Evolutionary conservation across 352 stramenopile species (phyloP), one percentile per base, ranked within the genome.

Genomic region (Globisporangium cederbergense): DNA sequence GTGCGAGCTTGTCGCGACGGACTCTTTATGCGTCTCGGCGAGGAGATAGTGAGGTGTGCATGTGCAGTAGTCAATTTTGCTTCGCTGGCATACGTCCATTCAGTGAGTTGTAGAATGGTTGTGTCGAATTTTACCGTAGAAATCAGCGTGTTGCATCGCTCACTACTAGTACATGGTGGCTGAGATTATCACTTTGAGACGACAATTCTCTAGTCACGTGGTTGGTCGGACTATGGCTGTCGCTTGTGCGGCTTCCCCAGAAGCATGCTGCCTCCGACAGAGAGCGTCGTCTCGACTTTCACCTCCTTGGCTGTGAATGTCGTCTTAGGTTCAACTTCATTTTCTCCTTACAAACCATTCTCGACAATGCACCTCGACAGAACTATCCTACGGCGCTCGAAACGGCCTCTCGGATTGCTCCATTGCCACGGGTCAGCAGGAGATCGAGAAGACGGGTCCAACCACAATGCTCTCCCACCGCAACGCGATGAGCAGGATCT

Each of bases 391-490:
- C 7, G 32, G 5, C 5, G 14, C 0, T 14, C 40, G 13, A 28
- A 28, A 46, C 13, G 18, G 40, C 3, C 13, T 8, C 13, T n/a
- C n/a, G 5, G 40, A n/a, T n/a, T 46, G 40, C 13, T 7, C 36
- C 36, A 42, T 42, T 11, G 13, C 40, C 40, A 46, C 9, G 28
- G 7, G 3, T 57, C 51, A 57, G 30, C 28, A 57, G 25, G 25
- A 28, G 30, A 57, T 57, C 18, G 66, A 46, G 50, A 87, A 78
- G 10, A 76, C 63, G 10, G 77, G 75, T 2, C 75, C 77, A 9
- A 88, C 55, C 30, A 90, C 72, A 38, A 72, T 75, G 36, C 72
- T 71, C 53, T 90, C 78, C 76, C 77, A 90, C 2, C 76, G 75
- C 47, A 88, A 64, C 13, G 71, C 78, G 13, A 90, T 67, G 25